These are phyloP conservation scores for Fusarium odoratissimum DNA, from an alignment of 2,329 filamentous ascomycete species.

Conservation along the genomic window DNA sequence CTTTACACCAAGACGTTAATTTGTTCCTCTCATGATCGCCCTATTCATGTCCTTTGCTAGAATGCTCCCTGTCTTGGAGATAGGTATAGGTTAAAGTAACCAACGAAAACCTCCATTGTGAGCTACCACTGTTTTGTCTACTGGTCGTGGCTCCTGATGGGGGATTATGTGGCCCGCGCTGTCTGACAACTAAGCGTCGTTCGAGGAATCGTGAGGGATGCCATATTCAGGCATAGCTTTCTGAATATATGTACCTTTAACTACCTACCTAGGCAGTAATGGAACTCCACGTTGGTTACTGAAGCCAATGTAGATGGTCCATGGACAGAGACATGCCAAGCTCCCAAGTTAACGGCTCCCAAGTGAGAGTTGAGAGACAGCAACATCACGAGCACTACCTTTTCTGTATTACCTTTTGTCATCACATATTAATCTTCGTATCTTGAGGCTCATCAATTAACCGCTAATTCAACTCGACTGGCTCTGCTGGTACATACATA, in stretches of 20 bases:
- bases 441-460: background rate
- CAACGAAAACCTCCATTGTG: background rate
- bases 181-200: background rate
- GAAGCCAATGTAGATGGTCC: background rate
- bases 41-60: background rate
- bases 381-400: background rate
- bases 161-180: background rate
- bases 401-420: background rate
- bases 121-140: background rate
- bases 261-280: background rate
- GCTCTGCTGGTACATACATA: slow-evolving; percentile 5
- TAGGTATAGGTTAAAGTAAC: background rate
- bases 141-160: background rate
- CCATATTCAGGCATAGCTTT: background rate
- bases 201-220: background rate
- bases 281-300: background rate
- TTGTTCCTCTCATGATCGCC: background rate
- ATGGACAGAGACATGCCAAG: background rate
- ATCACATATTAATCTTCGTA: background rate
- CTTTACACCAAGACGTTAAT: background rate
- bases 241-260: background rate
- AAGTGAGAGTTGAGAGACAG: background rate
- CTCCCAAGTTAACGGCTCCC: background rate
- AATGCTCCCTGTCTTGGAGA: no score
- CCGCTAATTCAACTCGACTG: background rate